Evolutionary conservation across 192 early-diverging fungal species (phyloP), one percentile per base, ranked within the genome.

Genomic region (Hyaloraphidium curvatum): DNA sequence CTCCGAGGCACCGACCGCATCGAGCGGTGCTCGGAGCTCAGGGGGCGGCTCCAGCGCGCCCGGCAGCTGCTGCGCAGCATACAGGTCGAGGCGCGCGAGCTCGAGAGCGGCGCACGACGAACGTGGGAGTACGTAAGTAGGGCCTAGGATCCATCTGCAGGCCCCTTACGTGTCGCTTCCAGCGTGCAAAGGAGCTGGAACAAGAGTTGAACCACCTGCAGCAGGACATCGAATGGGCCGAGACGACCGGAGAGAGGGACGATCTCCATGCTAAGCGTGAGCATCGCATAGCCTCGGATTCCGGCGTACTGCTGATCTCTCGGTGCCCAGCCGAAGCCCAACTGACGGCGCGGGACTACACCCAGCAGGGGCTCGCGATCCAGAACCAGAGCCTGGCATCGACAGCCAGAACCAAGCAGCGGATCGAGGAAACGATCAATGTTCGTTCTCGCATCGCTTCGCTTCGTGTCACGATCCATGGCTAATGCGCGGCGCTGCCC

Each of bases 171-270:
- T 0, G 7, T 2, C 53, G 2, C 11, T 0, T 16, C 23, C 35
- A 61, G 9, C 70, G 68, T 56, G 70, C 68, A 14, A 63, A 63
- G 51, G 50, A 50, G 11, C 72, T 75, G 51, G 72, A 75, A 30
- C 50, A 43, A 5, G 30, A 55, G 31, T 61, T 77, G 40, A 61
- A 19, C 26, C 62, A 75, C 60, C 57, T 77, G 19, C n/a, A 52
- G 51, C 72, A 77, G 56, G 75, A 77, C 53, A 59, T 74, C 0
- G 70, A 75, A 35, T 77, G 72, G 72, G 72, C 75, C 3, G 72
- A 75, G 55, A 74, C 64, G 19, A 69, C 61, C 19, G 70, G 61
- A 31, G 63, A 67, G 48, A 48, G 62, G 17, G 74, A 74, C 31
- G 67, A 66, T 13, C 28, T 33, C 17, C 60, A 61, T 48, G 39